Evolutionary conservation across 305 asterid species (phyloP).

Genomic region (Fraxinus paxiana): DNA sequence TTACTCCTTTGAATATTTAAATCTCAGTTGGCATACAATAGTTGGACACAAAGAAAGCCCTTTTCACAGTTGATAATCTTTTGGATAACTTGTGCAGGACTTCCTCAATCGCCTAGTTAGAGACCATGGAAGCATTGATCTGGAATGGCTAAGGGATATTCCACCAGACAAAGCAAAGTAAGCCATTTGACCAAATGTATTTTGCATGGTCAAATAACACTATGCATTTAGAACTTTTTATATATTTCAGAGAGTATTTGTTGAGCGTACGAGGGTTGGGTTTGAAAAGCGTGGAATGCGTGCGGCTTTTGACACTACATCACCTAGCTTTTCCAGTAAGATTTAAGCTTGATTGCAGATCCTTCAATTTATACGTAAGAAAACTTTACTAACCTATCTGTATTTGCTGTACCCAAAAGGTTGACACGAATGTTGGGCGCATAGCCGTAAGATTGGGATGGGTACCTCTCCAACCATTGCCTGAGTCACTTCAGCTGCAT

Average conservation of each 20-base stretch:
- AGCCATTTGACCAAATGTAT: conserved; percentile 20
- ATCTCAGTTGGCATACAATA: neutral
- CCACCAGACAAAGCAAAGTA: conserved; percentile 99
- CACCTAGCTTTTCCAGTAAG: conserved; percentile 98
- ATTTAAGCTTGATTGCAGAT: conserved; percentile 20
- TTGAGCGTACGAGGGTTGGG: conserved; percentile 92
- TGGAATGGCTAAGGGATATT: conserved; percentile 93
- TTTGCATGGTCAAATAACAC: neutral
- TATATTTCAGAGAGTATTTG: conserved; percentile 73
- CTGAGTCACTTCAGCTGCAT: conserved; percentile 93
- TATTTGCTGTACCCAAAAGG: conserved; percentile 47
- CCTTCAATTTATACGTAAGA: conserved; percentile 12
- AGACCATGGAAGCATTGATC: conserved; percentile 87
- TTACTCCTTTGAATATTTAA: conserved; percentile 8
- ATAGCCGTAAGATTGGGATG: conserved; percentile 97
- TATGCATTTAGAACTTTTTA: conserved; percentile 22
- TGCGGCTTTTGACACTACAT: conserved; percentile 93
- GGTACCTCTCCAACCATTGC: conserved; percentile 99
- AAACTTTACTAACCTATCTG: conserved; percentile 30
- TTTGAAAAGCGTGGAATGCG: conserved; percentile 93
- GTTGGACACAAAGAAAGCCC: conserved; percentile 1
- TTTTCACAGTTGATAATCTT: conserved; percentile 24
- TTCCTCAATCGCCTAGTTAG: conserved; percentile 77
- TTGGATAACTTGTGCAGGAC: conserved; percentile 50
- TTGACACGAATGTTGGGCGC: conserved; percentile 98